Base-by-base conservation (phyloP, 2,329 filamentous ascomycete genomes). In the Alternaria sp. region DNA sequence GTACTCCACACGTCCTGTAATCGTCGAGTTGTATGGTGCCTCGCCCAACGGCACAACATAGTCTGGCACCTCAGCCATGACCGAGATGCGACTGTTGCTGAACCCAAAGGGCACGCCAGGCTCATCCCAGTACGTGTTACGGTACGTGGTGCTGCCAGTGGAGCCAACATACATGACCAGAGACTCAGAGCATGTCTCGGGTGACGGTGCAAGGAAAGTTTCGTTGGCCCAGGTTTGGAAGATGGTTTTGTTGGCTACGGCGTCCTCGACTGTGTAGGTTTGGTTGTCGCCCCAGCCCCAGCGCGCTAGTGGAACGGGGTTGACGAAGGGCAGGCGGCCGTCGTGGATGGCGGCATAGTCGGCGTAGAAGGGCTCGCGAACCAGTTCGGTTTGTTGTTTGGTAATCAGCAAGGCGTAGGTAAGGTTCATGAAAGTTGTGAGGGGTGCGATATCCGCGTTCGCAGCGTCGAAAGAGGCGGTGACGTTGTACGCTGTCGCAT, bases 101-200 rank as follows among this genome's bases (percentile, higher is more conserved):
- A 85, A 87, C 0, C 85, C 85, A 9, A 80, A 76, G 0, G 85
- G 85, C 4, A 81, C 72, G 0, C 74, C 71, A 0, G 86, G 85
- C 2, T 79, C 68, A 6, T 69, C 71, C 4, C 69, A 62, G 62
- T 85, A 85, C 5, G 68, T 65, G 65, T 86, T 84, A 30, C 83
- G 78, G 60, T 84, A 83, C 27, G 70, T 82, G 61, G 74, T 73
- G 27, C 80, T 77, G 5, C 71, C 67, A 3, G 60, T 63, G 18
- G 62, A 78, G 18, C 80, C 82, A 1, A 82, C 74, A 61, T 87
- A 86, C 14, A 87, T 70, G 18, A 86, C 62, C 0, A 87, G 60
- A 22, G 78, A 81, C 6, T 83, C 79, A 4, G 83, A 85, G 72
- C 86, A 87, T 1, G 81, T 82, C 28, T 79, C 58, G 0, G 71